These are phyloP conservation scores for Oemleria cerasiformis DNA, from an alignment of 306 rosid genomes.

Conservation along the genomic window DNA sequence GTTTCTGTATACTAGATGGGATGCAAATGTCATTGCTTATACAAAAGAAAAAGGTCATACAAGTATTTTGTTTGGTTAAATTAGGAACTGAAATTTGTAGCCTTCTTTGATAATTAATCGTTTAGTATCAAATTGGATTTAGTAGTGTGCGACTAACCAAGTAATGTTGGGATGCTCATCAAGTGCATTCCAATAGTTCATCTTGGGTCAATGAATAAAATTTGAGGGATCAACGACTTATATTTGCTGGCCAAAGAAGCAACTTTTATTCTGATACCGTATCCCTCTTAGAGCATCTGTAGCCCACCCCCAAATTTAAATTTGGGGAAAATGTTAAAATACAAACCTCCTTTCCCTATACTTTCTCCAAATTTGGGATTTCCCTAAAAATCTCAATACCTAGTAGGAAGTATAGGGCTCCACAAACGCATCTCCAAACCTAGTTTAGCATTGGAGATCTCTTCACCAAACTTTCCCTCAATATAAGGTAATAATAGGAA, in stretches of 20 bases:
- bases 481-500: no score
- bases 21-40: neutral
- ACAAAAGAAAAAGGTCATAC: neutral
- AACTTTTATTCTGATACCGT: neutral
- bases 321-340: no score
- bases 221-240: neutral
- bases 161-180: slow-evolving; percentile 4
- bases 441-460: no score
- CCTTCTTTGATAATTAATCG: neutral
- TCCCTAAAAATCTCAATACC: no score
- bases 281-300: neutral
- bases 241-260: neutral
- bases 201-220: neutral
- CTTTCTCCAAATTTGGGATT: no score
- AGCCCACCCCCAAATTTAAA: no score
- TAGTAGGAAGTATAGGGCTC: no score
- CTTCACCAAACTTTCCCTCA: no score
- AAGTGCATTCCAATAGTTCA: neutral
- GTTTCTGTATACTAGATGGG: neutral
- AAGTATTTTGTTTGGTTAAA: neutral
- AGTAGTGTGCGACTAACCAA: neutral
- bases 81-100: neutral
- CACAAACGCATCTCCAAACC: no score
- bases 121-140: neutral
- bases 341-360: no score